phyloP scores from a whole-genome alignment of 495 filamentous ascomycete genomes.

The Bacidia gigantensis region DNA sequence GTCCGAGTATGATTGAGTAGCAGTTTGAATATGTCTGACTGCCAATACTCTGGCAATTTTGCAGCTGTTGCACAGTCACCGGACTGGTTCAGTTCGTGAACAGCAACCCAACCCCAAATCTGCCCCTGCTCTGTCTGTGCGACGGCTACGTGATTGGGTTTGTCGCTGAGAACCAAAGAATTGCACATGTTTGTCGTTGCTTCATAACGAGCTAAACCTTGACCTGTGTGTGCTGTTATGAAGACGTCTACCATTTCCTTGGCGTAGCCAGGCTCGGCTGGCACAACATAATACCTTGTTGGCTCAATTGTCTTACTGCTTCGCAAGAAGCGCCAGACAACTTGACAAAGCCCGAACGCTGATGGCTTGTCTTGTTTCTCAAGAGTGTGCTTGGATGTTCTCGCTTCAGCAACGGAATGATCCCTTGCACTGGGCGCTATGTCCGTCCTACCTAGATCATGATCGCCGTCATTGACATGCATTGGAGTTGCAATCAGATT shows the following conservation, averaged over 20 bases:
- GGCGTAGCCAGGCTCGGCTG: background rate
- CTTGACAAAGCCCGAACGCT: background rate
- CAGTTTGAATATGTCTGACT: background rate
- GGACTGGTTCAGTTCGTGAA: background rate
- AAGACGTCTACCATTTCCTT: background rate
- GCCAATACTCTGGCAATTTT: background rate
- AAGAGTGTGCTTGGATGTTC: too few species aligned
- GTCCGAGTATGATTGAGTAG: background rate
- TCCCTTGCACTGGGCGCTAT: too few species aligned
- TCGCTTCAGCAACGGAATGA: too few species aligned
- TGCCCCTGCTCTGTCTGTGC: background rate
- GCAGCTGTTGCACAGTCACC: background rate
- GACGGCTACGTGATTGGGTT: background rate
- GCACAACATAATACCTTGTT: background rate
- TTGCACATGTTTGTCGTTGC: background rate
- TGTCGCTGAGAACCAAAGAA: background rate
- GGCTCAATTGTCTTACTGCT: background rate
- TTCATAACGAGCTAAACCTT: background rate
- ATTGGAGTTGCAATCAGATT: too few species aligned
- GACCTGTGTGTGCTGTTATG: background rate
- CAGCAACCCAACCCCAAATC: background rate
- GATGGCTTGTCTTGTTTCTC: background rate
- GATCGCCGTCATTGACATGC: too few species aligned
- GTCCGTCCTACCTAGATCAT: too few species aligned
- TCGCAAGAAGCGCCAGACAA: background rate